phyloP scores from a whole-genome alignment of 2,329 filamentous ascomycete species.

The Aciculosporium take region DNA sequence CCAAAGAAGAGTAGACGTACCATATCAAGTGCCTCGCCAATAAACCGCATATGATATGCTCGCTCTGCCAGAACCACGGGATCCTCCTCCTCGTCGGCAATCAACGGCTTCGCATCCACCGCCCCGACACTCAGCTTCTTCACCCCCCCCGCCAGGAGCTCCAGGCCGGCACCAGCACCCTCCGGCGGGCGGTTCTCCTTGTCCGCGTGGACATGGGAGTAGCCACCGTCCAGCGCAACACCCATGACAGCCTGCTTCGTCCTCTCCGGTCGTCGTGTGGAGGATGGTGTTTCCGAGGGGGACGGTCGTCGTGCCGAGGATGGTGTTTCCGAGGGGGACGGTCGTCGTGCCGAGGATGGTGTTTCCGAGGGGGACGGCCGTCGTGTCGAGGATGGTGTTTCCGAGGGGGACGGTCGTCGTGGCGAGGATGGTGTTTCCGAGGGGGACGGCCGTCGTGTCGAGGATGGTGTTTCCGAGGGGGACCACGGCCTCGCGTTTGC shows the following conservation, averaged over 20 bases:
- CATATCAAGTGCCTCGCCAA: slow-evolving; percentile 78
- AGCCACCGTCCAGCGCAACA: slow-evolving; percentile 8
- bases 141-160: slow-evolving; percentile 7
- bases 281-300: slow-evolving; percentile 3
- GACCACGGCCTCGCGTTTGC: neutral
- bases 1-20: slow-evolving; percentile 30
- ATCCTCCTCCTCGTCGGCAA: slow-evolving; percentile 8
- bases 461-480: slow-evolving; percentile 3
- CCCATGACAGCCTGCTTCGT: neutral
- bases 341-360: slow-evolving; percentile 1
- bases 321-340: slow-evolving; percentile 3
- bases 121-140: slow-evolving; percentile 10
- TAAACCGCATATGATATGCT: slow-evolving; percentile 41
- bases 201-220: slow-evolving; percentile 5
- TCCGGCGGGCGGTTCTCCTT: slow-evolving; percentile 19
- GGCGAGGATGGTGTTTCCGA: slow-evolving; percentile 2
- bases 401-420: slow-evolving; percentile 4
- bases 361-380: slow-evolving; percentile 2
- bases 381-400: slow-evolving; percentile 2
- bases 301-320: slow-evolving; percentile 1
- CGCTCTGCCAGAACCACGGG: slow-evolving; percentile 18
- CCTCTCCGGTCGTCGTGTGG: neutral
- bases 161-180: neutral
- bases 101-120: neutral
- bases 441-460: slow-evolving; percentile 2